Evolutionary conservation across 2,329 filamentous ascomycete genomes (phyloP).

Genomic region (Xenoacremonium recifei): DNA sequence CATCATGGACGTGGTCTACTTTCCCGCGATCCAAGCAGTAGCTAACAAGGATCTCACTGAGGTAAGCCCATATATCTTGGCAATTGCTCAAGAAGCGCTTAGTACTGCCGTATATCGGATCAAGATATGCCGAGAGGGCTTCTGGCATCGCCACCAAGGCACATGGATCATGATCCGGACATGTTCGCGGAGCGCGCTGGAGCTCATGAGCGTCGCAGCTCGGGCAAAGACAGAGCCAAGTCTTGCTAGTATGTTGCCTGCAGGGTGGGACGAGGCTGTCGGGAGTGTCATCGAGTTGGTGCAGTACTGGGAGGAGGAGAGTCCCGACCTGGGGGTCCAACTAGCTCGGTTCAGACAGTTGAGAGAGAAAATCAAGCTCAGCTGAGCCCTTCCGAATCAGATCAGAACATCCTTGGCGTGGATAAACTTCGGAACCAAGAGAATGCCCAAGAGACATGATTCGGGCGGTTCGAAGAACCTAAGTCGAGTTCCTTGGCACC

Average conservation of each 20-base stretch:
- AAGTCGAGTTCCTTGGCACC: no score
- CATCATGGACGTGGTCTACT: constrained; percentile 13
- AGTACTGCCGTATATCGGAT: constrained; percentile 12
- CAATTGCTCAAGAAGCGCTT: constrained; percentile 7
- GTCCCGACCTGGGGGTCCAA: constrained; percentile 9
- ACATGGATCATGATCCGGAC: constrained; percentile 22
- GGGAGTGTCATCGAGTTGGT: constrained; percentile 9
- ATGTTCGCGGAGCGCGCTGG: constrained; percentile 17
- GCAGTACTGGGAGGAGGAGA: constrained; percentile 14
- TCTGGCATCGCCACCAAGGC: constrained; percentile 20
- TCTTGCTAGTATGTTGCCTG: constrained; percentile 7
- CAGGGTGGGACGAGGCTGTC: constrained; percentile 9
- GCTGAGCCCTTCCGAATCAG: no score
- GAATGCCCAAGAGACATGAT: no score
- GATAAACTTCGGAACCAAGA: no score
- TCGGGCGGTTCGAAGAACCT: no score
- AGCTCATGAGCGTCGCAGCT: constrained; percentile 10
- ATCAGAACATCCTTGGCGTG: no score
- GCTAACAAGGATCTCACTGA: constrained; percentile 4
- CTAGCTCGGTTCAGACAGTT: constrained; percentile 9
- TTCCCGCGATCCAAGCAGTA: constrained; percentile 11
- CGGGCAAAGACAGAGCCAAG: constrained; percentile 7
- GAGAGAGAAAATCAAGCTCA: no score
- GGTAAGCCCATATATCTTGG: constrained; percentile 2
- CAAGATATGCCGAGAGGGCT: constrained; percentile 12